Base-by-base conservation (phyloP, 2,329 filamentous ascomycete genomes). In the Pseudopyrenochaeta lycopersici region DNA sequence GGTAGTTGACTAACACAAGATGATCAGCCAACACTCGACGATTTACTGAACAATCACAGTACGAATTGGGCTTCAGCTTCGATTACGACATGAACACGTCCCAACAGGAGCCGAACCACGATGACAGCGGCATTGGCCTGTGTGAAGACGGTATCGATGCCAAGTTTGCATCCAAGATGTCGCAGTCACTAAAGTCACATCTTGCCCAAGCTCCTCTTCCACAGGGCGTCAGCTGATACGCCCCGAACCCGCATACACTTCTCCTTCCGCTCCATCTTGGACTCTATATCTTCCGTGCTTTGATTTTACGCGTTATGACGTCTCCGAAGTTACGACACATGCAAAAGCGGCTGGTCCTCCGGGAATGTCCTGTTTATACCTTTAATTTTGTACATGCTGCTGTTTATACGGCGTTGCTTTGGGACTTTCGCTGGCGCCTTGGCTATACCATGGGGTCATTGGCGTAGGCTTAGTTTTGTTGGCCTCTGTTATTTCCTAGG, bases 1-100 rank as follows among this genome's bases (percentile, higher is more conserved):
- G 57, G 58, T 66, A 60, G 60, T 72, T 74, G 63, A 73, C 70
- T 74, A 65, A 74, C 68, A 53, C 57, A 71, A 69, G 67, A 67
- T 62, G 54, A 65, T 49, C 68, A 76, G 73, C 70, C 63, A 61
- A 68, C 58, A 39, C 67, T 68, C 64, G 67, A 69, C 63, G 63
- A 57, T 67, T 64, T 71, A 43, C 68, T 71, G 59, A 68, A 63
- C 65, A 64, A 49, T 49, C 58, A 59, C 67, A 67, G 48, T 69
- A 68, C 58, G 64, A 71, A 55, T 64, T 73, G 64, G 71, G 61
- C 56, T 74, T 75, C 64, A 64, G 62, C 41, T 68, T 73, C 40
- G 70, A 70, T 17, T 66, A 74, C 42, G 68, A 70, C 23, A 62
- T 75, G 52, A 61, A 61, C 20, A 62, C 64, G 9, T 64, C 69